A percentile compares a stretch with the other conserved stretches of the same genome.
phyloP scores from a whole-genome alignment of 2,329 filamentous ascomycete genomes.

The Arthroderma sp. region DNA sequence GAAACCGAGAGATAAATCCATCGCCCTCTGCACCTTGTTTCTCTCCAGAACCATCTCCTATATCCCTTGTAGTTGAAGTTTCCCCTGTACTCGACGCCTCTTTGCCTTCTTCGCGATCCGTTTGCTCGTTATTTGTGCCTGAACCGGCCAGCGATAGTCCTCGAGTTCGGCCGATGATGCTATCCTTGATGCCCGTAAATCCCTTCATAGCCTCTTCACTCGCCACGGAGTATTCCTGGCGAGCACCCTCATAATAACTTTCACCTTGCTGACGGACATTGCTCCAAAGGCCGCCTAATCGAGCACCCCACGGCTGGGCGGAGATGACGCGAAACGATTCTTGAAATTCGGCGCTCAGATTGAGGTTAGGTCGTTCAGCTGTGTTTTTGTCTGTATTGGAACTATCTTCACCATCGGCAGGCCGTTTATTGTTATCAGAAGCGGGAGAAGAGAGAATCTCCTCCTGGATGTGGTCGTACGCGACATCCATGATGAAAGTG shows the following conservation, averaged over 20 bases:
- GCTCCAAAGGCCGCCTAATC: conserved; percentile 75
- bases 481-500: conserved; percentile 64
- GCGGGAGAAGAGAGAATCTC: conserved; percentile 49
- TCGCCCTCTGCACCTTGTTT: conserved; percentile 32
- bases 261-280: conserved; percentile 92
- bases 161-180: conserved; percentile 59
- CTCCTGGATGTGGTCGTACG: conserved; percentile 93
- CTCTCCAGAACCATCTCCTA: conserved; percentile 12
- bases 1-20: conserved; percentile 62
- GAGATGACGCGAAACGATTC: conserved; percentile 93
- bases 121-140: conserved; percentile 12
- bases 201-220: conserved; percentile 72
- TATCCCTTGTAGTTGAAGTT: conserved; percentile 3
- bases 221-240: conserved; percentile 69
- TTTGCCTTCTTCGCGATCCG: conserved; percentile 13
- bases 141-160: conserved; percentile 51
- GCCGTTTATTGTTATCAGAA: conserved; percentile 24
- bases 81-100: conserved; percentile 14
- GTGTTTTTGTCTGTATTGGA: conserved; percentile 35
- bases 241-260: conserved; percentile 69
- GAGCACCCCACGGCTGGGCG: conserved; percentile 77
- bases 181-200: conserved; percentile 55
- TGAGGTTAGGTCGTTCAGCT: conserved; percentile 30
- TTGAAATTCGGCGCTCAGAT: conserved; percentile 78
- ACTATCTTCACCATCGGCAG: conserved; percentile 36